These are phyloP conservation scores for Penicillium alfredii DNA, from an alignment of 495 filamentous ascomycete genomes.

Conservation along the genomic window DNA sequence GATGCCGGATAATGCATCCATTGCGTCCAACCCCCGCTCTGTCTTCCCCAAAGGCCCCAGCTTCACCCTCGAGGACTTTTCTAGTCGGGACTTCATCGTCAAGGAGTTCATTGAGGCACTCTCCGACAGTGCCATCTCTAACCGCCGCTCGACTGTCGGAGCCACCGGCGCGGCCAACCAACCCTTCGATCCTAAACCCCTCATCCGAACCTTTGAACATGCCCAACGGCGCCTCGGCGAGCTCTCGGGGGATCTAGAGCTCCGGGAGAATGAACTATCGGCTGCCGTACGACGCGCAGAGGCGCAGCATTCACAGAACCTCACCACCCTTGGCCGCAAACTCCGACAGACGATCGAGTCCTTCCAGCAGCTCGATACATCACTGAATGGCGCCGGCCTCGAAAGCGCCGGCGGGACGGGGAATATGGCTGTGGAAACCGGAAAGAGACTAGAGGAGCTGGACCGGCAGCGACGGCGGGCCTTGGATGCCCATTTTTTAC, in stretches of 20 bases:
- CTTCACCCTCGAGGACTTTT: constrained; percentile 87
- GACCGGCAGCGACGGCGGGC: constrained; percentile 87
- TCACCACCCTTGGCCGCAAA: constrained; percentile 77
- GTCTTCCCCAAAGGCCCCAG: constrained; percentile 72
- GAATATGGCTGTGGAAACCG: constrained; percentile 89
- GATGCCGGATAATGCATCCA: constrained; percentile 40
- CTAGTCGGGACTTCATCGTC: constrained; percentile 84
- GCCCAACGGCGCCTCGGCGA: constrained; percentile 70
- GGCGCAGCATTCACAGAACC: constrained; percentile 81
- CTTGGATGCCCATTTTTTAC: constrained; percentile 86
- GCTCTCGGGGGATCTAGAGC: constrained; percentile 79
- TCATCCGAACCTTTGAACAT: constrained; percentile 93
- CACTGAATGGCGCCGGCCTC: constrained; percentile 50
- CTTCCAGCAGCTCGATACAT: constrained; percentile 82
- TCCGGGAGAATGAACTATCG: constrained; percentile 80
- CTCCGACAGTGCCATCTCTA: constrained; percentile 75
- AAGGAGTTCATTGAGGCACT: constrained; percentile 94
- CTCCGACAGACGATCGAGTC: constrained; percentile 85
- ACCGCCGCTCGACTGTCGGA: constrained; percentile 57
- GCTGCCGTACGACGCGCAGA: constrained; percentile 88
- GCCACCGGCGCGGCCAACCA: constrained; percentile 50
- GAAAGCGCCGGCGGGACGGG: constrained; percentile 78
- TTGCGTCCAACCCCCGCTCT: constrained; percentile 42
- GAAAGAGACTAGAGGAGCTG: constrained; percentile 85
- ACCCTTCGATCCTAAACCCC: constrained; percentile 93